phyloP scores from a whole-genome alignment of 2,329 filamentous ascomycete genomes.

The Aspergillus sp. region DNA sequence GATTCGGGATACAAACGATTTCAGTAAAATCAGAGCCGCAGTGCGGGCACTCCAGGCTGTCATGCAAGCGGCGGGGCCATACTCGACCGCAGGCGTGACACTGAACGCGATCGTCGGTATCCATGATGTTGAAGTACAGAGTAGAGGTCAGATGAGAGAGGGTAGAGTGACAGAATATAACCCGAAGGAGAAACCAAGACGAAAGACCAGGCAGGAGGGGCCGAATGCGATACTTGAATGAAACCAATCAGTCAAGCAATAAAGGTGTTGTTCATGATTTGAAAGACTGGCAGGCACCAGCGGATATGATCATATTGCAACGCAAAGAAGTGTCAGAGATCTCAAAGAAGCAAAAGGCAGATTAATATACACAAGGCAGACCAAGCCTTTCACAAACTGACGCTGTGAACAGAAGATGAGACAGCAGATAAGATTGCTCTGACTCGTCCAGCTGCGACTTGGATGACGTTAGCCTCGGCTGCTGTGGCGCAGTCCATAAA shows the following conservation, averaged over 20 bases:
- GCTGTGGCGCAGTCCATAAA: constrained; percentile 11
- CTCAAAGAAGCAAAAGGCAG: background rate
- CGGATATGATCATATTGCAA: constrained; percentile 4
- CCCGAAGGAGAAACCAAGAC: background rate
- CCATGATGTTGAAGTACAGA: constrained; percentile 5
- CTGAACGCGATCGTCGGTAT: constrained; percentile 67
- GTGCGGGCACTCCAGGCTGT: constrained; percentile 66
- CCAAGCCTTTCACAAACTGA: background rate
- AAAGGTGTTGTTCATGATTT: constrained; percentile 6
- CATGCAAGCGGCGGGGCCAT: constrained; percentile 72
- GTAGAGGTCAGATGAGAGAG: background rate
- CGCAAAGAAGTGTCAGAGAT: background rate
- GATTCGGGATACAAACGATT: constrained; percentile 62
- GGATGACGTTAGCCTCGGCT: constrained; percentile 14
- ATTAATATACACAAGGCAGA: background rate
- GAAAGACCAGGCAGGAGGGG: constrained; percentile 1
- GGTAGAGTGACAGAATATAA: background rate
- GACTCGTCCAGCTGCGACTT: background rate
- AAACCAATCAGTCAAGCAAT: constrained; percentile 5
- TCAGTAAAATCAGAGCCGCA: constrained; percentile 80
- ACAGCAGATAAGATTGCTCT: background rate
- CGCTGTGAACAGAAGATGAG: background rate
- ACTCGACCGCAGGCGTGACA: constrained; percentile 81
- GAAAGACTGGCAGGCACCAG: constrained; percentile 10
- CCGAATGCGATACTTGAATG: background rate